phyloP scores from a whole-genome alignment of 2,329 filamentous ascomycete genomes.

The Exophiala phaeomuriformis region DNA sequence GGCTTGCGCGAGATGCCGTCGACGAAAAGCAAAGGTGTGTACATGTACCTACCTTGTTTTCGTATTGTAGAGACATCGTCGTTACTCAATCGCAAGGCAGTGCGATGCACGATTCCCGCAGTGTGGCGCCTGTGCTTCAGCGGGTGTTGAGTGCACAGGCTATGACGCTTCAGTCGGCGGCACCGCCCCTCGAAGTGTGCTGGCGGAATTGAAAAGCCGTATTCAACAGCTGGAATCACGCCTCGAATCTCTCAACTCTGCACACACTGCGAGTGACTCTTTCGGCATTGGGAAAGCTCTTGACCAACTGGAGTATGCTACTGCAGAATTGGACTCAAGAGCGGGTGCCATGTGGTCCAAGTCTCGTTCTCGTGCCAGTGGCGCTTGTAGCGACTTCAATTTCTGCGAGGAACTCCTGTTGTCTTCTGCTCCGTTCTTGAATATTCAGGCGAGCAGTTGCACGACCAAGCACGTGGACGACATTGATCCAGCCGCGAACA shows the following conservation, averaged over 20 bases:
- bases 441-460: background rate
- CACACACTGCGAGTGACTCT: background rate
- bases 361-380: background rate
- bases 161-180: background rate
- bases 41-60: background rate
- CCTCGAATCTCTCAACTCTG: background rate
- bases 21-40: constrained; percentile 7
- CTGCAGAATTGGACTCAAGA: background rate
- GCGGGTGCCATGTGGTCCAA: background rate
- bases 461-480: background rate
- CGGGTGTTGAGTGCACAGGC: background rate
- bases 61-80: background rate
- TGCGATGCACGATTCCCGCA: background rate
- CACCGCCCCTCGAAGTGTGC: background rate
- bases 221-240: background rate
- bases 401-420: background rate
- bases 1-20: background rate
- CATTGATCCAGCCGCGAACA: background rate
- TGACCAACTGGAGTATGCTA: background rate
- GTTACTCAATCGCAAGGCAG: background rate
- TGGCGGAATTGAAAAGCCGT: background rate
- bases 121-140: background rate
- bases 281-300: background rate
- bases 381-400: background rate
- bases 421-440: background rate